phyloP scores from a whole-genome alignment of 768 basidiomycete genomes.

The Clitopilus passeckerianus region DNA sequence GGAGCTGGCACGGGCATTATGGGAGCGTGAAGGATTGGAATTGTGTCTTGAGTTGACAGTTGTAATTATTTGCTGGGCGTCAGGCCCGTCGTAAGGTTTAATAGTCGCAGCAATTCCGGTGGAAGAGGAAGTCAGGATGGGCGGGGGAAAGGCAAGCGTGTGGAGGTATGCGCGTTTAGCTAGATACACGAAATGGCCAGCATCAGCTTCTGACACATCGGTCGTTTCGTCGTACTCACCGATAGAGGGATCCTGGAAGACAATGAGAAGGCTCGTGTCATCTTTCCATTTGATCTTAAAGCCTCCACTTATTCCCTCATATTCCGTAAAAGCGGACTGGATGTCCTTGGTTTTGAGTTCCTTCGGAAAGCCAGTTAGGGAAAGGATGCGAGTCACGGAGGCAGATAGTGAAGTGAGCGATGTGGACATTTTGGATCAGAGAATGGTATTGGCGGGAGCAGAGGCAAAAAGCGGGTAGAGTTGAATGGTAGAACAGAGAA shows the following conservation, averaged over 20 bases:
- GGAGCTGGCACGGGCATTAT: slow-evolving; percentile 65
- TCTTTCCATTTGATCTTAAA: slow-evolving; percentile 99
- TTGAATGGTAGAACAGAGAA: not conserved
- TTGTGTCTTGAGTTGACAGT: slow-evolving; percentile 73
- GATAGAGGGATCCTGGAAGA: slow-evolving; percentile 84
- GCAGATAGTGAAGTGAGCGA: slow-evolving; percentile 83
- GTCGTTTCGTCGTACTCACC: slow-evolving; percentile 53
- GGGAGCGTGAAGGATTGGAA: slow-evolving; percentile 63
- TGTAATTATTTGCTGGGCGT: slow-evolving; percentile 83
- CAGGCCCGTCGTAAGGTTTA: slow-evolving; percentile 90
- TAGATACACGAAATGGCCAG: slow-evolving; percentile 23
- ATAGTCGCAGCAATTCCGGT: slow-evolving; percentile 57
- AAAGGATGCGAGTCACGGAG: slow-evolving; percentile 93
- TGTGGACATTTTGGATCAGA: slow-evolving; percentile 49
- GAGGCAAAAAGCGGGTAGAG: slow-evolving; percentile 3
- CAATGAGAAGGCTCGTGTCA: slow-evolving; percentile 91
- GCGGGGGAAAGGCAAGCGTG: slow-evolving; percentile 78
- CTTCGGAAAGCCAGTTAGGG: slow-evolving; percentile 87
- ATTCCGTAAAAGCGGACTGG: slow-evolving; percentile 85
- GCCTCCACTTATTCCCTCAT: slow-evolving; percentile 81
- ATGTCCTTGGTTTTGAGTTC: slow-evolving; percentile 98
- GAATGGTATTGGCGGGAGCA: slow-evolving; percentile 8
- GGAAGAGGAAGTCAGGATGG: slow-evolving; percentile 55
- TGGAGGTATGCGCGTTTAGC: slow-evolving; percentile 95
- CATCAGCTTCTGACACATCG: not conserved